phyloP scores from a whole-genome alignment of 2,329 filamentous ascomycete genomes.

The Epichloe scottii region DNA sequence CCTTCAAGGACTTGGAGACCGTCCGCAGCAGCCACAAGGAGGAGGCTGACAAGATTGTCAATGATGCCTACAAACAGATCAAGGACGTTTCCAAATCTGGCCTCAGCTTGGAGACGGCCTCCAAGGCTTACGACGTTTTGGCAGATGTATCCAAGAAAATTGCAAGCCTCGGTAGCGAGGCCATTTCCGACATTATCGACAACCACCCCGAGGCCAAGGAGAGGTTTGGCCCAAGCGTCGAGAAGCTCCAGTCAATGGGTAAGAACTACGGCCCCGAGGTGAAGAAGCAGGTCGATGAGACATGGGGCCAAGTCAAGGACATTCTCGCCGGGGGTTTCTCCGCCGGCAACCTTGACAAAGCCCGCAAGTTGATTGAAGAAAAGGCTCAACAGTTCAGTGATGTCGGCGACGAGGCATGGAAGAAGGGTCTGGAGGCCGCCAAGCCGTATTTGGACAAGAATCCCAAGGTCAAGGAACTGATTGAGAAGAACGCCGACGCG shows the following conservation, averaged over 20 bases:
- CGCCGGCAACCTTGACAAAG: constrained; percentile 37
- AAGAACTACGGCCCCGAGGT: constrained; percentile 62
- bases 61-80: constrained; percentile 55
- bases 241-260: constrained; percentile 57
- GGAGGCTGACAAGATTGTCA: constrained; percentile 57
- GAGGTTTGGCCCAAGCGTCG: constrained; percentile 54
- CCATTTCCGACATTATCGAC: constrained; percentile 51
- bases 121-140: constrained; percentile 48
- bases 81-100: constrained; percentile 47
- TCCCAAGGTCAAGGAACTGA: constrained; percentile 58
- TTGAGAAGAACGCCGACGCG: constrained; percentile 57
- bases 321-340: constrained; percentile 50
- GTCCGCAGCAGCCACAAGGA: constrained; percentile 54
- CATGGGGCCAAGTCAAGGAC: constrained; percentile 53
- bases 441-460: constrained; percentile 65
- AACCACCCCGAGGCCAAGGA: constrained; percentile 65
- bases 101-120: constrained; percentile 48
- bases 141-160: constrained; percentile 49
- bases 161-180: constrained; percentile 48
- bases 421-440: constrained; percentile 57
- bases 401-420: constrained; percentile 59
- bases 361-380: constrained; percentile 52
- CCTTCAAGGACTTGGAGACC: constrained; percentile 59
- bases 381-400: constrained; percentile 55
- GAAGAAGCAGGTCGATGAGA: constrained; percentile 63